phyloP scores from a whole-genome alignment of 2,329 filamentous ascomycete species.

The Neonectria punicea region DNA sequence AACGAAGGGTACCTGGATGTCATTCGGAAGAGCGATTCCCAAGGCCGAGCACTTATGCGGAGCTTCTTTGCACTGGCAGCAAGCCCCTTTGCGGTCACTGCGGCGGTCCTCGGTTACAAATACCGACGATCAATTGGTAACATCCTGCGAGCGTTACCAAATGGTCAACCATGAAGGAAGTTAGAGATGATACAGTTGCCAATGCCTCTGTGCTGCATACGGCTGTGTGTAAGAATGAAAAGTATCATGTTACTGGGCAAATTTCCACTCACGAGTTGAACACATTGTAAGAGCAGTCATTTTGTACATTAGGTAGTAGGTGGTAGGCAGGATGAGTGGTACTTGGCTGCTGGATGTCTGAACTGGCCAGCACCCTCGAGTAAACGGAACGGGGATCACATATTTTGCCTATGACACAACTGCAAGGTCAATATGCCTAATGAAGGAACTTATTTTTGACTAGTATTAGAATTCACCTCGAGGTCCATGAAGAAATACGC shows the following conservation, averaged over 20 bases:
- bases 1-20: slow-evolving; percentile 93
- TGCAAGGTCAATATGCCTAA: neutral
- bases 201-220: neutral
- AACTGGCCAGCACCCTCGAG: slow-evolving; percentile 18
- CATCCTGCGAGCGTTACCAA: slow-evolving; percentile 28
- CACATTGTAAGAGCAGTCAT: neutral
- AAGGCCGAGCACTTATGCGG: slow-evolving; percentile 69
- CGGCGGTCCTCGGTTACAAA: slow-evolving; percentile 41
- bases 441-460: neutral
- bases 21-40: slow-evolving; percentile 72
- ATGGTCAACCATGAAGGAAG: neutral
- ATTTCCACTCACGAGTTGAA: neutral
- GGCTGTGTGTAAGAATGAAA: neutral
- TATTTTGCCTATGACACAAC: neutral
- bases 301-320: slow-evolving; percentile 22
- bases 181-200: neutral
- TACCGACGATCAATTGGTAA: slow-evolving; percentile 39
- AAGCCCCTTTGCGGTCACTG: slow-evolving; percentile 45
- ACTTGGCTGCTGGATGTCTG: neutral
- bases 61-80: slow-evolving; percentile 52
- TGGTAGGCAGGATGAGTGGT: neutral
- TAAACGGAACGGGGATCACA: slow-evolving; percentile 20
- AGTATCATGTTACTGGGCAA: neutral
- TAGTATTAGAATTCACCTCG: neutral
- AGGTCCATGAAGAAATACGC: neutral